These are phyloP conservation scores for Amniculicola lignicola DNA, from an alignment of 495 filamentous ascomycete genomes.

Conservation along the genomic window DNA sequence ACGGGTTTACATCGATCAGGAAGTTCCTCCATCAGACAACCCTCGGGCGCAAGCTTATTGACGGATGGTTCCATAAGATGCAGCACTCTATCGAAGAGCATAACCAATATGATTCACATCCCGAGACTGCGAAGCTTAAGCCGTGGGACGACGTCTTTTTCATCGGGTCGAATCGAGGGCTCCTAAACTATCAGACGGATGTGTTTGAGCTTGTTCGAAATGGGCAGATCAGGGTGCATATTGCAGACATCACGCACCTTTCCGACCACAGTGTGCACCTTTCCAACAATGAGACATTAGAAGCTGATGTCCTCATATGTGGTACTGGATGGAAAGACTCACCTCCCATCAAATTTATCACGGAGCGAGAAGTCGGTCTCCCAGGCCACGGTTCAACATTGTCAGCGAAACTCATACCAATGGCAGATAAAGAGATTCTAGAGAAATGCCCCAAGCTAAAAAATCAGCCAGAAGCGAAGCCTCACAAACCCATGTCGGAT, in stretches of 20 bases:
- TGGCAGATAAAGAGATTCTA: slow-evolving; percentile 67
- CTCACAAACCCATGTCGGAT: slow-evolving; percentile 31
- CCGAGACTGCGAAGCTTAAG: slow-evolving; percentile 60
- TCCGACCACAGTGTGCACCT: slow-evolving; percentile 53
- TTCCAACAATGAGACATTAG: slow-evolving; percentile 52
- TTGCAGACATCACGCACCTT: slow-evolving; percentile 59
- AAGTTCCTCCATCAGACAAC: slow-evolving; percentile 63
- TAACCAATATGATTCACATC: slow-evolving; percentile 59
- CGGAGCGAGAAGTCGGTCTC: slow-evolving; percentile 41
- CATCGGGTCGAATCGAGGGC: slow-evolving; percentile 23
- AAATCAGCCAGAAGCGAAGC: slow-evolving; percentile 36
- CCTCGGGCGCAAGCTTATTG: slow-evolving; percentile 64
- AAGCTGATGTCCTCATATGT: slow-evolving; percentile 64
- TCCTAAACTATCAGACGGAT: slow-evolving; percentile 24
- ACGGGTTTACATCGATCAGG: slow-evolving; percentile 49
- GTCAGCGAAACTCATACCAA: slow-evolving; percentile 11
- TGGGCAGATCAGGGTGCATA: slow-evolving; percentile 59
- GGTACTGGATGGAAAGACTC: slow-evolving; percentile 46
- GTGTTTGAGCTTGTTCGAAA: slow-evolving; percentile 35
- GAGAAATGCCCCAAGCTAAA: slow-evolving; percentile 61
- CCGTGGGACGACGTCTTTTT: slow-evolving; percentile 61
- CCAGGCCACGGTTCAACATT: slow-evolving; percentile 10
- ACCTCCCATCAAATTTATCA: slow-evolving; percentile 62
- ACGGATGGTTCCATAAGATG: slow-evolving; percentile 65
- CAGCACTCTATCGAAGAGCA: slow-evolving; percentile 56